Evolutionary conservation across 345 rosid genomes (phyloP).

Genomic region (Linum lewisii): DNA sequence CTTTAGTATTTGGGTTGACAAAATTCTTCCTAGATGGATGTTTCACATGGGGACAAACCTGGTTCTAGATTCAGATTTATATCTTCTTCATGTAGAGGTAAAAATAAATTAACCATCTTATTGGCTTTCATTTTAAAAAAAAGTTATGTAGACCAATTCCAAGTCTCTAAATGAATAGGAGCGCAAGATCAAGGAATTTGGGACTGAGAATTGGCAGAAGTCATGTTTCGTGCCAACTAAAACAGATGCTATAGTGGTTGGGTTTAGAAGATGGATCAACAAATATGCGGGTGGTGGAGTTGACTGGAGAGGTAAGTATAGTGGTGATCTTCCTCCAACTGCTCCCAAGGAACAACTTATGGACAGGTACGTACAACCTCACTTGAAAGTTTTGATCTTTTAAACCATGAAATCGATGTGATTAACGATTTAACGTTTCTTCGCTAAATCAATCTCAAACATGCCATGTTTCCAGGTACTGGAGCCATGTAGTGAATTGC

Average conservation of each 20-base stretch:
- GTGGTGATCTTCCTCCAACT: conserved; percentile 5
- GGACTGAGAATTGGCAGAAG: not conserved
- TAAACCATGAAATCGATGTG: no score
- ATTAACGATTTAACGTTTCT: no score
- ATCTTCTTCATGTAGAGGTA: conserved; percentile 7
- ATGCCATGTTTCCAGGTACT: not conserved
- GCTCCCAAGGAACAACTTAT: no score
- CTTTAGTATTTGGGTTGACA: not conserved
- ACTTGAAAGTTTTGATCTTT: not conserved
- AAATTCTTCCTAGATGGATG: not conserved
- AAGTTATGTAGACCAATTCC: no score
- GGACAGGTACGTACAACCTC: no score
- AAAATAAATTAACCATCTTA: no score
- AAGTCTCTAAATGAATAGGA: no score
- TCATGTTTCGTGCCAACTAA: conserved; percentile 4
- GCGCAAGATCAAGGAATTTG: no score
- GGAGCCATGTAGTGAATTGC: conserved; percentile 4
- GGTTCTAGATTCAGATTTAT: not conserved
- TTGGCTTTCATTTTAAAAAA: no score
- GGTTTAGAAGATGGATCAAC: conserved; percentile 4
- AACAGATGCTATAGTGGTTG: conserved; percentile 1
- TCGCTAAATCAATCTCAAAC: no score
- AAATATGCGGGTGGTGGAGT: not conserved
- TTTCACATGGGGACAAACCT: not conserved
- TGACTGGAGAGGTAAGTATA: conserved; percentile 1